Evolutionary conservation across 352 stramenopile genomes (phyloP).

Genomic region (Pelagophyceae sp.): DNA sequence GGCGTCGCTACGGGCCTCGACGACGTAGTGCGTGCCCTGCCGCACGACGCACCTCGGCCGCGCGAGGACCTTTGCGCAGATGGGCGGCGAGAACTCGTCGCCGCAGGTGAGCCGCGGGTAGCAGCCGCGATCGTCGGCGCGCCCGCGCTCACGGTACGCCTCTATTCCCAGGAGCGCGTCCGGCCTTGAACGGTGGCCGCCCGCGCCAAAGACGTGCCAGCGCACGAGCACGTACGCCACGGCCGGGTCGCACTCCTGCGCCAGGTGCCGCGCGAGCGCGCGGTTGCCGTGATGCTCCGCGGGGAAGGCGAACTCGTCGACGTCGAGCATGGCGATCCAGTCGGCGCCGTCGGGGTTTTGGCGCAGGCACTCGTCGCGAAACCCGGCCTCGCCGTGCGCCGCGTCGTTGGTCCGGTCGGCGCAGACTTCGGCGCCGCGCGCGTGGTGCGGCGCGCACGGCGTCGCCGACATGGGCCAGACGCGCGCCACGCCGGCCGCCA

Average conservation of each 20-base stretch:
- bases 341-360: not conserved
- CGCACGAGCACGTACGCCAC: slow-evolving; percentile 8
- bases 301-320: slow-evolving; percentile 14
- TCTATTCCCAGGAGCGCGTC: not conserved
- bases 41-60: not conserved
- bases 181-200: not conserved
- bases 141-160: not conserved
- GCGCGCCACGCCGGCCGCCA: not conserved
- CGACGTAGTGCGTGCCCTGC: slow-evolving; percentile 19
- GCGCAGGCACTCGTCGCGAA: slow-evolving; percentile 18
- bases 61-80: slow-evolving; percentile 17
- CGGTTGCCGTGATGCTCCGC: not conserved
- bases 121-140: not conserved
- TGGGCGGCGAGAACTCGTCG: slow-evolving; percentile 9
- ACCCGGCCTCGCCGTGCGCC: slow-evolving; percentile 2
- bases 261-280: slow-evolving; percentile 2
- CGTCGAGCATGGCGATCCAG: slow-evolving; percentile 16
- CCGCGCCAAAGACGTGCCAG: slow-evolving; percentile 8
- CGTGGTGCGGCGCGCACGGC: not conserved
- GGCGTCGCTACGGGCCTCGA: not conserved
- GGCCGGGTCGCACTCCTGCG: not conserved
- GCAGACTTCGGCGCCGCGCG: slow-evolving; percentile 18
- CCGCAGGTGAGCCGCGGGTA: slow-evolving; percentile 15
- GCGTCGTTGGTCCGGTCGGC: slow-evolving; percentile 13
- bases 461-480: slow-evolving; percentile 4